A percentile compares a stretch with the other conserved stretches of the same genome.
Evolutionary conservation across 108 stramenopile genomes (phyloP).

Genomic region (Pinguiococcus pyrenoidosus): DNA sequence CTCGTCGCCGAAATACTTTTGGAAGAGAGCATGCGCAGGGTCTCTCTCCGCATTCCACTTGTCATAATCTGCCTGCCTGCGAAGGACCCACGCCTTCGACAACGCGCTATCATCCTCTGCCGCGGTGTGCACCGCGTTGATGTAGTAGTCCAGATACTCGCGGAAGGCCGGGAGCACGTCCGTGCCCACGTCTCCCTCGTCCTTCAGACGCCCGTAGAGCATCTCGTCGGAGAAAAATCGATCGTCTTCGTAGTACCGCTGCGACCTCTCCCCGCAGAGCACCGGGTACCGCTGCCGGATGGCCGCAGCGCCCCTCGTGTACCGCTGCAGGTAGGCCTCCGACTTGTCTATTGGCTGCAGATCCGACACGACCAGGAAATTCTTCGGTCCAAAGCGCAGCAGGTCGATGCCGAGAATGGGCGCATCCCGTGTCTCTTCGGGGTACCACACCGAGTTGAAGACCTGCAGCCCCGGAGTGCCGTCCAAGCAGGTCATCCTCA

Average conservation of each 20-base stretch:
- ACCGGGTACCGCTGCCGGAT: constrained; percentile 69
- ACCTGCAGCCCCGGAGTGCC: constrained; percentile 82
- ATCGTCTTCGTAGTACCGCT: constrained; percentile 81
- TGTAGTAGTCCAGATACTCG: constrained; percentile 54
- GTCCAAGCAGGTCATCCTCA: constrained; percentile 89
- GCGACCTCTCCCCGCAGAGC: constrained; percentile 67
- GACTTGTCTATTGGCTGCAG: constrained; percentile 76
- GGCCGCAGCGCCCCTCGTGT: constrained; percentile 30
- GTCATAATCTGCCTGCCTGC: constrained; percentile 73
- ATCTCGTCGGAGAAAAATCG: constrained; percentile 81
- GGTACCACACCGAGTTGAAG: constrained; percentile 85
- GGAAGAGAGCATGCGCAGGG: constrained; percentile 81
- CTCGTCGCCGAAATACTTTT: constrained; percentile 77
- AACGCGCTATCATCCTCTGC: constrained; percentile 2
- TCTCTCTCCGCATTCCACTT: constrained; percentile 79
- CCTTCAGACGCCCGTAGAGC: constrained; percentile 79
- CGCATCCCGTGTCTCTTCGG: constrained; percentile 66
- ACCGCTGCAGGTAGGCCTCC: constrained; percentile 25
- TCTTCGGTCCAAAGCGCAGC: constrained; percentile 69
- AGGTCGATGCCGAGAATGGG: constrained; percentile 85
- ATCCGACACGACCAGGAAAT: constrained; percentile 78
- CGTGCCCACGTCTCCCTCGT: constrained; percentile 43
- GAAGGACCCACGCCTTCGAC: constrained; percentile 23
- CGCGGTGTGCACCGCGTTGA: constrained; percentile 34
- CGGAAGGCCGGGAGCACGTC: constrained; percentile 73